phyloP scores from a whole-genome alignment of 148 eudicot species.

The Nepenthes mirabilis region DNA sequence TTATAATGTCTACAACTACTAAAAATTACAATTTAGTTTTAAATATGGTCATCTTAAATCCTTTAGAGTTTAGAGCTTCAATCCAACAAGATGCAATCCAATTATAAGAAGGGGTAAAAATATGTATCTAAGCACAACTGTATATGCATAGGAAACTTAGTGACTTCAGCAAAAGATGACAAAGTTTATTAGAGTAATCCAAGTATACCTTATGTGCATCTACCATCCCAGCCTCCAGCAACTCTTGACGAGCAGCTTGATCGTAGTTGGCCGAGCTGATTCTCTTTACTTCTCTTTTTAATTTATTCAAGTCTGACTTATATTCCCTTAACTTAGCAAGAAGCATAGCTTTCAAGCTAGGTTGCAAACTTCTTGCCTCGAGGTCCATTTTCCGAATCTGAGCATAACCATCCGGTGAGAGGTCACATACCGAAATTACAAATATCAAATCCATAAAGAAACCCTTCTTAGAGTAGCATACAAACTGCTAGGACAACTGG shows the following conservation, averaged over 20 bases:
- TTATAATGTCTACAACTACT: too few relatives aligned
- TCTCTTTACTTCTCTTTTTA: conserved; percentile 67
- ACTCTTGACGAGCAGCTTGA: conserved; percentile 54
- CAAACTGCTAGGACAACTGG: too few relatives aligned
- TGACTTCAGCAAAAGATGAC: neutral
- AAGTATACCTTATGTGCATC: conserved; percentile 43
- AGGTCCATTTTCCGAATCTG: conserved; percentile 97
- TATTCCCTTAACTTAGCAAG: conserved; percentile 91
- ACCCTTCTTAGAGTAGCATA: too few relatives aligned
- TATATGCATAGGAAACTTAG: neutral
- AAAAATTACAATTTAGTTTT: too few relatives aligned
- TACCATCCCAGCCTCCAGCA: conserved; percentile 63
- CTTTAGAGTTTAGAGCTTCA: too few relatives aligned
- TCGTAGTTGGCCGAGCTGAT: conserved; percentile 38
- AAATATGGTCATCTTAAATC: too few relatives aligned
- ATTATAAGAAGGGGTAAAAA: too few relatives aligned
- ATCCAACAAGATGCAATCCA: too few relatives aligned
- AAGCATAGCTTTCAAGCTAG: conserved; percentile 70
- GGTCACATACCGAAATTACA: conserved; percentile 6
- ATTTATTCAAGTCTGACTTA: conserved; percentile 66
- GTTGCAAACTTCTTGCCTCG: conserved; percentile 93
- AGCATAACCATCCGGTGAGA: conserved; percentile 4
- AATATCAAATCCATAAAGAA: neutral
- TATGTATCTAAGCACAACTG: neutral
- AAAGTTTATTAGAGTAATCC: conserved; percentile 1